These are phyloP conservation scores for Alliaria petiolata DNA, from an alignment of 345 rosid genomes.

Conservation along the genomic window DNA sequence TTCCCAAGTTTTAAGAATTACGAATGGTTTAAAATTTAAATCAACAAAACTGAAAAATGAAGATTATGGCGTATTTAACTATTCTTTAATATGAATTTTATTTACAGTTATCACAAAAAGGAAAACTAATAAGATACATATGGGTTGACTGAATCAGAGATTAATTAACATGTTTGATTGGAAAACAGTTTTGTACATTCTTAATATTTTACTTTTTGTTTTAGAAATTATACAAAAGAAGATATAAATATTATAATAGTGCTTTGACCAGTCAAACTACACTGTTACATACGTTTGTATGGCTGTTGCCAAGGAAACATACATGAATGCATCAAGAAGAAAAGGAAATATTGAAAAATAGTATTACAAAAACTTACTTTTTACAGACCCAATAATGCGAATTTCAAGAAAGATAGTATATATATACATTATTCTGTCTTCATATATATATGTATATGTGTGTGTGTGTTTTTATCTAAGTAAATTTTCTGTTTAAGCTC, in stretches of 20 bases:
- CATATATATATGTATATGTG: no score
- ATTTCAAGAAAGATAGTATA: constrained; percentile 11
- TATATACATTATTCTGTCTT: background rate
- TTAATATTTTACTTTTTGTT: background rate
- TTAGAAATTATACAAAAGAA: background rate
- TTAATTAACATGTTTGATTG: background rate
- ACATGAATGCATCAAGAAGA: constrained; percentile 15
- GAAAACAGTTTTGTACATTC: constrained; percentile 8
- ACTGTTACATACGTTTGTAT: constrained; percentile 7
- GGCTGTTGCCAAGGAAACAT: constrained; percentile 21
- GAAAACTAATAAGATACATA: background rate
- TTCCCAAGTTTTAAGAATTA: background rate
- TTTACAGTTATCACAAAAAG: background rate
- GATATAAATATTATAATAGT: background rate
- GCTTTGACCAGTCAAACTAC: constrained; percentile 28
- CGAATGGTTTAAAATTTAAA: background rate
- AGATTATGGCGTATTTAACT: background rate
- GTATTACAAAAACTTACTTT: background rate
- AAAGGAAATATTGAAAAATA: background rate
- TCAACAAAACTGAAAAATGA: background rate
- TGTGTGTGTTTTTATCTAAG: background rate
- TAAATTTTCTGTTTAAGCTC: background rate
- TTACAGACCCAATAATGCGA: background rate
- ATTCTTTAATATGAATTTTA: background rate
- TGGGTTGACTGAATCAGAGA: constrained; percentile 1